phyloP scores from a whole-genome alignment of 805 yeast species.

The Candida boidinii region DNA sequence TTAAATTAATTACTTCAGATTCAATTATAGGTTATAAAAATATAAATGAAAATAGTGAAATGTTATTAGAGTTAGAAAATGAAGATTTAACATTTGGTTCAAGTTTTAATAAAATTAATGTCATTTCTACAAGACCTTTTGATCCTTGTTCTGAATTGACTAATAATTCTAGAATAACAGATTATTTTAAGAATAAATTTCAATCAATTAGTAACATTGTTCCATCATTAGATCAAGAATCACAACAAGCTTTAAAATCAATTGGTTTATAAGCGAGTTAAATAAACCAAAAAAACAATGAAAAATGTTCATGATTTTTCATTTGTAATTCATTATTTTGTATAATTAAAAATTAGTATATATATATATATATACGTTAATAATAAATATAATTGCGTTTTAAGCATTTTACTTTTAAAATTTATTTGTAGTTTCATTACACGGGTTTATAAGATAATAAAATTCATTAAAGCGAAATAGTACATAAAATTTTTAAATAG shows the following conservation, averaged over 20 bases:
- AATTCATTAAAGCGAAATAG: background rate
- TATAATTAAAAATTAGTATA: no score
- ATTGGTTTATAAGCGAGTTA: no score
- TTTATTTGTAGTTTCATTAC: no score
- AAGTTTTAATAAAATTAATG: conserved; percentile 63
- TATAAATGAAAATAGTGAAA: conserved; percentile 31
- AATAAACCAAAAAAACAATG: no score
- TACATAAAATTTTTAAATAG: background rate
- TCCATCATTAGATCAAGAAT: conserved; percentile 12
- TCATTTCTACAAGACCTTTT: conserved; percentile 48
- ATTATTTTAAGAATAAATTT: conserved; percentile 22
- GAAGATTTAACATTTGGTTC: conserved; percentile 72
- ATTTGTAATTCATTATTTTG: no score
- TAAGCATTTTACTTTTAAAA: no score
- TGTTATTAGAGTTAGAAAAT: conserved; percentile 53
- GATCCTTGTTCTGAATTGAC: conserved; percentile 62
- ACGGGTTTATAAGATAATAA: no score
- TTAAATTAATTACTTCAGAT: conserved; percentile 26
- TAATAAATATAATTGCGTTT: no score
- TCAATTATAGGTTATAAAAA: conserved; percentile 25
- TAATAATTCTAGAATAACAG: conserved; percentile 22
- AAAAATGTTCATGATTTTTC: no score
- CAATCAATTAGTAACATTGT: conserved; percentile 9
- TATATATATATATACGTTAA: no score
- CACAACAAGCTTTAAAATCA: no score